Percentiles rank a stretch among this genome's conserved stretches.
Evolutionary conservation across 805 yeast genomes (phyloP).

Genomic region (Kodamaea kakaduensis): DNA sequence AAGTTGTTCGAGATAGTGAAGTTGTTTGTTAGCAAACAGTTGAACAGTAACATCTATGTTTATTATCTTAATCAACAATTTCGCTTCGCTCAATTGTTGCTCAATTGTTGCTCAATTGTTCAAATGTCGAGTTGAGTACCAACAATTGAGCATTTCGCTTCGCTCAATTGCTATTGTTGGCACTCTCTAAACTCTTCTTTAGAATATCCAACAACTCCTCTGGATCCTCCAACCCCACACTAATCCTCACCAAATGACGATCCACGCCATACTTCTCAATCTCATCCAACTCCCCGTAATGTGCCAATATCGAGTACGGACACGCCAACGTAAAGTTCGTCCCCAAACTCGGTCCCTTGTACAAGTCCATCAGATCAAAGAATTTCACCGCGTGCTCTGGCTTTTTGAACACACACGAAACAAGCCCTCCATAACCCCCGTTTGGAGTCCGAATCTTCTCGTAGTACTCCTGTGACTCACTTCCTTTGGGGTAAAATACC

Average conservation of each 20-base stretch:
- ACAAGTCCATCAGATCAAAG: conserved; percentile 63
- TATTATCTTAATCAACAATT: too few species aligned
- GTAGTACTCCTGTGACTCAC: conserved; percentile 56
- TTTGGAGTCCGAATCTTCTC: conserved; percentile 61
- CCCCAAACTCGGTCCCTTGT: conserved; percentile 90
- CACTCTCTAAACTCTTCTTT: conserved; percentile 47
- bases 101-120: too few species aligned
- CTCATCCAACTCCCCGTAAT: conserved; percentile 75
- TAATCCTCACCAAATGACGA: conserved; percentile 68
- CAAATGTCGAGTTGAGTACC: too few species aligned
- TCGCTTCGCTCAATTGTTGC: too few species aligned
- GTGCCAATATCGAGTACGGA: conserved; percentile 86
- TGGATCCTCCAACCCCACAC: conserved; percentile 79
- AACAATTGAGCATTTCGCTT: too few species aligned
- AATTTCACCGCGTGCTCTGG: conserved; percentile 66
- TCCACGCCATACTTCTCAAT: conserved; percentile 82
- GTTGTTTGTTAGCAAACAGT: too few species aligned
- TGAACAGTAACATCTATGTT: too few species aligned
- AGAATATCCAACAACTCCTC: conserved; percentile 51
- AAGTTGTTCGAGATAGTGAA: too few species aligned
- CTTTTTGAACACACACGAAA: conserved; percentile 67
- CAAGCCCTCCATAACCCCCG: conserved; percentile 88
- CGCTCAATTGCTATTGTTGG: too few species aligned
- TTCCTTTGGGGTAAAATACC: conserved; percentile 67
- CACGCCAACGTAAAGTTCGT: conserved; percentile 86